Conservation (phyloP, 1,284 basidiomycete genomes). For the Ganoderma meredithae region DNA sequence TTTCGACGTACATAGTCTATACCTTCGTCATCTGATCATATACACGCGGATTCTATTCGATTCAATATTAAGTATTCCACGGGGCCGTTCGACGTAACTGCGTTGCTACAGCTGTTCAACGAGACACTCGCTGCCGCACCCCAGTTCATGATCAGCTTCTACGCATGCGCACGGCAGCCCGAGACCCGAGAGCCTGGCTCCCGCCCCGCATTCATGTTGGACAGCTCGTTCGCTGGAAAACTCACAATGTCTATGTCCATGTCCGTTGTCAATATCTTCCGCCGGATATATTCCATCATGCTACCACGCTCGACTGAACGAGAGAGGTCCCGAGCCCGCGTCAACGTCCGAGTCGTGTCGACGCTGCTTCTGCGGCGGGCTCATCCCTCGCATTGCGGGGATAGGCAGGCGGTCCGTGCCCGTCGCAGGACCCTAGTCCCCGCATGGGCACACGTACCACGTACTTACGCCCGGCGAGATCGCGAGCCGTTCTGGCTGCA, state of each 20-base stretch:
- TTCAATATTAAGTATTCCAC: neutral
- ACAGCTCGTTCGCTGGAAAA: neutral
- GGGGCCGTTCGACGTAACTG: neutral
- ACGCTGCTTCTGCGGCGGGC: neutral
- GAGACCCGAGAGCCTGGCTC: neutral
- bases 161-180: neutral
- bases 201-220: neutral
- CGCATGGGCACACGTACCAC: neutral
- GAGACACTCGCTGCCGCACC: neutral
- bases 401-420: neutral
- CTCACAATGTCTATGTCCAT: too few species aligned
- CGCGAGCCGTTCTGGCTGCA: neutral
- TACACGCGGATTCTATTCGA: neutral
- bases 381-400: neutral
- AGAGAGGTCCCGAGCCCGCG: too few species aligned
- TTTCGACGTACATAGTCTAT: neutral
- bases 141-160: neutral
- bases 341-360: neutral
- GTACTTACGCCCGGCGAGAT: neutral
- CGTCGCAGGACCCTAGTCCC: neutral
- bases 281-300: too few species aligned
- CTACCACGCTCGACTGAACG: too few species aligned
- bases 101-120: neutral
- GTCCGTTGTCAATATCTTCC: too few species aligned
- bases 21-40: neutral